A percentile compares a stretch with the other conserved stretches of the same genome.
Conservation (phyloP, 1,284 basidiomycete species). For the Boletus mariae region DNA sequence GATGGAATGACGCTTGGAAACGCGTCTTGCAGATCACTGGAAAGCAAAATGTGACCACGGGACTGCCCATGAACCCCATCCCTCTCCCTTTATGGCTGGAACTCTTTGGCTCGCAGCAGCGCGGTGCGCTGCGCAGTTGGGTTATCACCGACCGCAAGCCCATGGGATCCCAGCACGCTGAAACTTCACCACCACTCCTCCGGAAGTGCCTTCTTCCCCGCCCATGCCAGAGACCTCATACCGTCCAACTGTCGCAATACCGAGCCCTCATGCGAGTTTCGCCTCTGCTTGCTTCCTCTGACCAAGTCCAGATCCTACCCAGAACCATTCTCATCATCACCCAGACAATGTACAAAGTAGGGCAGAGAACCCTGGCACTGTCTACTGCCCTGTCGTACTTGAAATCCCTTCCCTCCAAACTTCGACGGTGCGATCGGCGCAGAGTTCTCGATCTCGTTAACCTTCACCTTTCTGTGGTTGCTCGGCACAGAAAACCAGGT, state of each 20-base stretch:
- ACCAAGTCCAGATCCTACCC: conserved; percentile 32
- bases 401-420: conserved; percentile 36
- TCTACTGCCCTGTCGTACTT: conserved; percentile 44
- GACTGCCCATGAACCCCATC: conserved; percentile 15
- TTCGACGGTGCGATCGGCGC: conserved; percentile 32
- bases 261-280: conserved; percentile 31
- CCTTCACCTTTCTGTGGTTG: conserved; percentile 40
- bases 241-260: conserved; percentile 20
- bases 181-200: background rate
- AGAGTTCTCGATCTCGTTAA: conserved; percentile 46
- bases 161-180: background rate
- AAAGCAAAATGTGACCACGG: background rate
- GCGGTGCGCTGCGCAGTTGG: conserved; percentile 31
- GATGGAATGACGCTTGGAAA: conserved; percentile 50
- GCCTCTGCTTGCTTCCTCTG: conserved; percentile 28
- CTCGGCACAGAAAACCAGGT: conserved; percentile 34
- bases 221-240: conserved; percentile 10
- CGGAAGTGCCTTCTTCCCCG: conserved; percentile 19
- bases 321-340: conserved; percentile 38
- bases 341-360: conserved; percentile 36
- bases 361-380: conserved; percentile 35
- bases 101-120: conserved; percentile 42
- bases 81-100: conserved; percentile 53
- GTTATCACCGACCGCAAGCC: conserved; percentile 3
- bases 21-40: conserved; percentile 26